Evolutionary conservation across 257 asterid genomes (phyloP), one percentile per base, ranked within the genome.

Genomic region (Fraxinus pennsylvanica): DNA sequence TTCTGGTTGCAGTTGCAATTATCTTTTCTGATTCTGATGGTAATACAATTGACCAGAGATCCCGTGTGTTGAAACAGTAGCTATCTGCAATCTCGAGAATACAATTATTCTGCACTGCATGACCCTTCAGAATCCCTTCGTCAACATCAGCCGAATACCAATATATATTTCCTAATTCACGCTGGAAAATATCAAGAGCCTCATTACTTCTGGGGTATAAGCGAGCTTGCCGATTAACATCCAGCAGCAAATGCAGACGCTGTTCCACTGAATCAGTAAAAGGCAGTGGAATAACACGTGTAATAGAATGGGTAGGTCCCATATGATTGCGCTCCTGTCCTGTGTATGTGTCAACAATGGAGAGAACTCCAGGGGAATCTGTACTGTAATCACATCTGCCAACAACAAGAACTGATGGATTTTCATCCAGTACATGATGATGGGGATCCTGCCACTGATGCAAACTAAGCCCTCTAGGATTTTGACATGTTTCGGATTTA

Each of bases 391-490:
- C 98, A 80, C 99, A 93, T 86, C 89, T 92, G 74, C 98, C 99
- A 82, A 93, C 88, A 71, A 96, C 92, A 74, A 96, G 88, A 76
- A 96, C 91, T 45, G 99, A 93, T 72, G 99, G 98, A 78, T 95
- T 89, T 85, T 93, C 96, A 76, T 95, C 97, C 89, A 96, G 66
- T 33, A 94, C 98, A 85, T 96, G 99, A 88, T 95, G 99, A 88
- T 96, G 99, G 76, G 99, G 99, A 79, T 90, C 97, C 80, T 93
- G 99, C 99, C 99, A 96, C 83, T 91, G 97, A 77, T 89, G 82
- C 78, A 96, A 84, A 73, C 92, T 92, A 74, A 96, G 86, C 73
- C 88, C 94, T 79, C 79, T 86, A 38, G 99, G 99, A 77, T 73
- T 81, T 82, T 90, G 81, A 59, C 98, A 96, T 4, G 88, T 80